Evolutionary conservation across 2,329 filamentous ascomycete genomes (phyloP).

Genomic region (Scedosporium dehoogii): DNA sequence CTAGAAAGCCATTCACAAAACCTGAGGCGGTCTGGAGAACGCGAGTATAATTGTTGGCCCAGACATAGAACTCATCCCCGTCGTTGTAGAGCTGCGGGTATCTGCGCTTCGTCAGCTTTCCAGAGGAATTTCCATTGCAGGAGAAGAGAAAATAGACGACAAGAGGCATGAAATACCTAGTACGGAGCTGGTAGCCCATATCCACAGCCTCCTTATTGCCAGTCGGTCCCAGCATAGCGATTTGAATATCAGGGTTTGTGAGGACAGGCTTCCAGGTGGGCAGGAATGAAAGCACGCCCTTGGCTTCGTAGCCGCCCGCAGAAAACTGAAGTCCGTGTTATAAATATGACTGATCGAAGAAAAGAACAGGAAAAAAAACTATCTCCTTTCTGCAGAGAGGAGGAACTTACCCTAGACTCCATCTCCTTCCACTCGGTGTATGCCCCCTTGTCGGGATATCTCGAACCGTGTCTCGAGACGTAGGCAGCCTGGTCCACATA

Average conservation of each 20-base stretch:
- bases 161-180: constrained; percentile 18
- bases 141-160: no score
- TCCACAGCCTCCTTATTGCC: constrained; percentile 53
- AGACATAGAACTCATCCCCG: constrained; percentile 44
- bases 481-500: constrained; percentile 51
- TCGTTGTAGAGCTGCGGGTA: constrained; percentile 40
- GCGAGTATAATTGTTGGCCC: constrained; percentile 56
- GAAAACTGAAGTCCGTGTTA: constrained; percentile 32
- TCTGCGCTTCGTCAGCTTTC: constrained; percentile 12
- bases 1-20: constrained; percentile 52
- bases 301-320: constrained; percentile 40
- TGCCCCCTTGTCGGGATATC: constrained; percentile 52
- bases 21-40: constrained; percentile 52
- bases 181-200: constrained; percentile 42
- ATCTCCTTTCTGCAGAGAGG: neutral
- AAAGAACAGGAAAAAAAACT: neutral
- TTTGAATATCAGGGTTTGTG: constrained; percentile 42
- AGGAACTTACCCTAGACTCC: constrained; percentile 26
- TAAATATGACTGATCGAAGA: neutral
- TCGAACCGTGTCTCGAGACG: constrained; percentile 49
- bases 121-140: no score
- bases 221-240: constrained; percentile 48
- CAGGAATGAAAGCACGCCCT: constrained; percentile 45
- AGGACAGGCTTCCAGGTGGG: constrained; percentile 48
- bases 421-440: constrained; percentile 46